These are phyloP conservation scores for Nitzschia sp. DNA, from an alignment of 108 stramenopile species.

Conservation along the genomic window DNA sequence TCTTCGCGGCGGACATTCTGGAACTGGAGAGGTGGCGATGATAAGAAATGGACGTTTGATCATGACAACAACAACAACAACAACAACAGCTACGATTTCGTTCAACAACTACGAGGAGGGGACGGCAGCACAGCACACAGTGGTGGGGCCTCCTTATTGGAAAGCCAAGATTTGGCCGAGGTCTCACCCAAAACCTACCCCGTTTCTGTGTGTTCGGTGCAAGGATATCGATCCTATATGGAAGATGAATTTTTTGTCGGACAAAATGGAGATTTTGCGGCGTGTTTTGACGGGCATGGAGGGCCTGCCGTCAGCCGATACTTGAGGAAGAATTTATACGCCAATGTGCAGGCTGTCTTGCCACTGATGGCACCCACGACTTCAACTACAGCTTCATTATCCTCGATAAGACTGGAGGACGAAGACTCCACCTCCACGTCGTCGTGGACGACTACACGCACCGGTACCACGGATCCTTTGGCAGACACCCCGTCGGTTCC, in stretches of 20 bases:
- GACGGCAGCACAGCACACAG: background rate
- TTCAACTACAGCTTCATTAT: conserved; percentile 14
- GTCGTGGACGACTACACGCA: conserved; percentile 16
- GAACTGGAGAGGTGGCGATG: conserved; percentile 16
- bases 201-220: conserved; percentile 41
- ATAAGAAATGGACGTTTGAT: conserved; percentile 10
- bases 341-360: conserved; percentile 56
- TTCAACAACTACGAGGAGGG: background rate
- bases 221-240: conserved; percentile 73
- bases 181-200: conserved; percentile 1
- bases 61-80: too few species aligned
- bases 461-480: background rate
- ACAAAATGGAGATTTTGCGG: conserved; percentile 58
- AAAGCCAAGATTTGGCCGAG: background rate
- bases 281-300: conserved; percentile 97
- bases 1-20: conserved; percentile 8
- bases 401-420: too few species aligned
- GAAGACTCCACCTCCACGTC: background rate
- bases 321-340: conserved; percentile 78
- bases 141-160: background rate
- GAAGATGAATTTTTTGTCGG: conserved; percentile 78
- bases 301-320: conserved; percentile 82
- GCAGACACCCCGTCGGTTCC: conserved; percentile 2
- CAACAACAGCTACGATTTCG: too few species aligned
- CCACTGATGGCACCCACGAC: background rate